A percentile compares a stretch with the other conserved stretches of the same genome.
phyloP scores from a whole-genome alignment of 2,329 filamentous ascomycete species.

The Clonostachys solani region DNA sequence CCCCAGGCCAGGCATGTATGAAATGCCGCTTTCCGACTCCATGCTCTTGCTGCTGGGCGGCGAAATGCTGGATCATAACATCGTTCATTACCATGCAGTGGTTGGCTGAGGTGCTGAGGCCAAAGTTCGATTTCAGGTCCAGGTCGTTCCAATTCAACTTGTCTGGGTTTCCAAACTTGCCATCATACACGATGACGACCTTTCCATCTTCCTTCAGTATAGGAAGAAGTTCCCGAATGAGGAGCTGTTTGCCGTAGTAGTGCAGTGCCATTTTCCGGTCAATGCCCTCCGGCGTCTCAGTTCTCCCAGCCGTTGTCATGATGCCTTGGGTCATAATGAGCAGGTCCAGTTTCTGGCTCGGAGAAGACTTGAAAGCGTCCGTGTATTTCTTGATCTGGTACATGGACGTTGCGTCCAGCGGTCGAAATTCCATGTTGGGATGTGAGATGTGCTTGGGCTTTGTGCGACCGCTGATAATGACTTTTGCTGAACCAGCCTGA shows the following conservation, averaged over 20 bases:
- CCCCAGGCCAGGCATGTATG: slow-evolving; percentile 32
- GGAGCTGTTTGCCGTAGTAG: slow-evolving; percentile 38
- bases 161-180: slow-evolving; percentile 18
- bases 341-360: slow-evolving; percentile 23
- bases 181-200: slow-evolving; percentile 31
- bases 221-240: slow-evolving; percentile 33
- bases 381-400: slow-evolving; percentile 23
- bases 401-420: slow-evolving; percentile 26
- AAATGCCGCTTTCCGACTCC: slow-evolving; percentile 20
- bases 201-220: slow-evolving; percentile 24
- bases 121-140: slow-evolving; percentile 26
- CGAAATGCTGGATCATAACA: slow-evolving; percentile 25
- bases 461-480: slow-evolving; percentile 25
- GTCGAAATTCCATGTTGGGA: slow-evolving; percentile 22
- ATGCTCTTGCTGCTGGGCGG: slow-evolving; percentile 11
- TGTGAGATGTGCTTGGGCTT: slow-evolving; percentile 20
- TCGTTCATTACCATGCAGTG: slow-evolving; percentile 34
- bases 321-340: slow-evolving; percentile 33
- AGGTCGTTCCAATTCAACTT: slow-evolving; percentile 32
- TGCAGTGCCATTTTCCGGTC: slow-evolving; percentile 38
- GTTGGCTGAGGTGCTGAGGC: slow-evolving; percentile 20
- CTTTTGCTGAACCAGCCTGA: slow-evolving; percentile 12
- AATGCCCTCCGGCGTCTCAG: slow-evolving; percentile 37
- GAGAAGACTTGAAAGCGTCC: slow-evolving; percentile 12
- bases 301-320: slow-evolving; percentile 23